phyloP scores from a whole-genome alignment of 495 filamentous ascomycete genomes.

The Entonaema liquescens region DNA sequence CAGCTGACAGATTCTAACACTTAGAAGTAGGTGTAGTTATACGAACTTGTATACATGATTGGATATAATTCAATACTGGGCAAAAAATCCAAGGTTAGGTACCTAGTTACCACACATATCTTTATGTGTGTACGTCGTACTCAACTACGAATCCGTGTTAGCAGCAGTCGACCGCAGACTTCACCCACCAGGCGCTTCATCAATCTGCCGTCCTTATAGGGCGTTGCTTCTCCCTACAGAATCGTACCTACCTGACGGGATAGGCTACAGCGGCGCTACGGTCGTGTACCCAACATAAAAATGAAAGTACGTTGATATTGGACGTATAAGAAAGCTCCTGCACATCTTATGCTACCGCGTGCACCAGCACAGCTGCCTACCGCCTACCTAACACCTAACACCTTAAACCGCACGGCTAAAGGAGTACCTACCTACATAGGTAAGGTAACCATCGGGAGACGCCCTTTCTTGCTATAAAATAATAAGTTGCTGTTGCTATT shows the following conservation, averaged over 20 bases:
- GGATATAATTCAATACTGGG: too few species aligned
- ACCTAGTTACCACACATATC: neutral
- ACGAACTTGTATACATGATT: neutral
- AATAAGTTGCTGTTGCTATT: neutral
- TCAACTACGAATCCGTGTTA: conserved; percentile 6
- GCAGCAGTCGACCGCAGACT: neutral
- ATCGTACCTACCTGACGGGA: conserved; percentile 5
- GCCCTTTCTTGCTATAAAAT: neutral
- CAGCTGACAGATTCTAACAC: neutral
- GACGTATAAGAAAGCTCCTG: neutral
- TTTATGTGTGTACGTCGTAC: neutral
- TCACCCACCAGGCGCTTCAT: neutral
- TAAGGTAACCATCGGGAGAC: neutral
- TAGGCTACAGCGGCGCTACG: conserved; percentile 32
- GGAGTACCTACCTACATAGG: neutral
- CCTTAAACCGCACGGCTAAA: neutral
- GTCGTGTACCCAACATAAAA: conserved; percentile 10
- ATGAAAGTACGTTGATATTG: conserved; percentile 1
- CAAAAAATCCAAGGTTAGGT: too few species aligned
- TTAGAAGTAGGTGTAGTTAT: neutral
- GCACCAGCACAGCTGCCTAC: neutral
- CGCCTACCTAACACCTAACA: neutral
- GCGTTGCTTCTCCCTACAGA: neutral
- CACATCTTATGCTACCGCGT: neutral
- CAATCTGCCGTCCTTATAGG: neutral